Conservation (phyloP, 1,284 basidiomycete genomes). For the Ceratobasidium sp. region DNA sequence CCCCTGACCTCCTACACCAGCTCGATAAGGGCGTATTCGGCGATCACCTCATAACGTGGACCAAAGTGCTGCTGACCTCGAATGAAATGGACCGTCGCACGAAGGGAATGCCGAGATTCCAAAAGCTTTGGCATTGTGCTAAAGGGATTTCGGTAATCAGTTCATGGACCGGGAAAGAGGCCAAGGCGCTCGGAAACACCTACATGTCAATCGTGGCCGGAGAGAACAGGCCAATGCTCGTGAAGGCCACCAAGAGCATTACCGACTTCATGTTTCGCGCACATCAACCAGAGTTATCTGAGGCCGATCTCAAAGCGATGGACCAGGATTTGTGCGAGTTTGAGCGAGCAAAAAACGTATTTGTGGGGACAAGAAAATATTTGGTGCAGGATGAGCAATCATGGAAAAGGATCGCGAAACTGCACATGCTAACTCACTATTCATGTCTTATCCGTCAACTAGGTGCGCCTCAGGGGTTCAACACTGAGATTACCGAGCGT, state of each 20-base stretch:
- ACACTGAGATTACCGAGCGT: slow-evolving; percentile 44
- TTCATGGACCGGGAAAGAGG: slow-evolving; percentile 48
- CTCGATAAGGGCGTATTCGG: slow-evolving; percentile 57
- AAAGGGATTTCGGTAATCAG: slow-evolving; percentile 22
- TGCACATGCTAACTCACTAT: slow-evolving; percentile 46
- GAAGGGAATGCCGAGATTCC: slow-evolving; percentile 38
- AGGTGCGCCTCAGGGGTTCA: slow-evolving; percentile 40
- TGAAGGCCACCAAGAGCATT: slow-evolving; percentile 51
- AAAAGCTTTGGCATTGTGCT: slow-evolving; percentile 27
- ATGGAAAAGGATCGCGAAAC: slow-evolving; percentile 29
- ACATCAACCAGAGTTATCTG: slow-evolving; percentile 4
- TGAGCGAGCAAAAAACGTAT: slow-evolving; percentile 48
- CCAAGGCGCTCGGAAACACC: slow-evolving; percentile 38
- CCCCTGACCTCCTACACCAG: slow-evolving; percentile 57
- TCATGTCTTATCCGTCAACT: slow-evolving; percentile 15
- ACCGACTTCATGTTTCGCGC: slow-evolving; percentile 58
- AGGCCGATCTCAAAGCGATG: slow-evolving; percentile 39
- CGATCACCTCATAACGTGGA: slow-evolving; percentile 52
- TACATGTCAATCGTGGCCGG: slow-evolving; percentile 16
- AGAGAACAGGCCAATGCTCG: background rate
- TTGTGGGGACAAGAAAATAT: background rate
- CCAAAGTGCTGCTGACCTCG: background rate
- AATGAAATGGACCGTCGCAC: slow-evolving; percentile 39
- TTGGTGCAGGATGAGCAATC: background rate
- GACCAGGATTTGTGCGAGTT: slow-evolving; percentile 44